Evolutionary conservation across 441 rosid species (phyloP).

Genomic region (Codiaeum variegatum): DNA sequence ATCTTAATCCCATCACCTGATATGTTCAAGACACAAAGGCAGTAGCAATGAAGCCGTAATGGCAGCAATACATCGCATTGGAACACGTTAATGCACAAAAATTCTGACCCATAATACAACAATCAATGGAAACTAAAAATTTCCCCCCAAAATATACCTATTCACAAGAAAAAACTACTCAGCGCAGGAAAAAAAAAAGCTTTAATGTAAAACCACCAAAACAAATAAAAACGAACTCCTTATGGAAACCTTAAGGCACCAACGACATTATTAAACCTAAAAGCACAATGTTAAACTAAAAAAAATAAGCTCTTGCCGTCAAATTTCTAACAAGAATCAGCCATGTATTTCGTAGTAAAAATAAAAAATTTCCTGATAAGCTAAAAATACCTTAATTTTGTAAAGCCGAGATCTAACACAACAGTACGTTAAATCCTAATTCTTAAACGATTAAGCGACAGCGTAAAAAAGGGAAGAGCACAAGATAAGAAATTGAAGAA

Average conservation of each 20-base stretch:
- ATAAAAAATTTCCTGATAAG: background rate
- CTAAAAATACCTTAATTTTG: background rate
- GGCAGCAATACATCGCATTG: background rate
- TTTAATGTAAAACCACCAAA: background rate
- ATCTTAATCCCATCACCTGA: background rate
- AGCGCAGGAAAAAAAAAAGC: too few relatives aligned
- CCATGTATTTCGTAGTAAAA: background rate
- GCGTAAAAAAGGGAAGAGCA: background rate
- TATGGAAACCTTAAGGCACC: background rate
- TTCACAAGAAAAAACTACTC: too few relatives aligned
- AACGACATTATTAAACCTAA: background rate
- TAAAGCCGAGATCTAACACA: slow-evolving; percentile 16
- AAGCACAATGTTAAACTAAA: too few relatives aligned
- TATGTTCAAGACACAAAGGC: background rate
- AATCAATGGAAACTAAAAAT: background rate
- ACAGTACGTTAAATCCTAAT: slow-evolving; percentile 14
- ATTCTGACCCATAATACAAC: background rate
- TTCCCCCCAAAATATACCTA: background rate
- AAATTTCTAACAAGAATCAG: background rate
- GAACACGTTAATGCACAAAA: background rate
- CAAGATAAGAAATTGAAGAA: slow-evolving; percentile 9
- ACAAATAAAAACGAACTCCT: background rate
- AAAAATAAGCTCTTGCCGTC: too few relatives aligned
- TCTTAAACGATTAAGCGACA: background rate
- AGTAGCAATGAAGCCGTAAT: background rate